These are phyloP conservation scores for Trichophyton rubrum DNA, from an alignment of 2,329 filamentous ascomycete species.

Conservation along the genomic window DNA sequence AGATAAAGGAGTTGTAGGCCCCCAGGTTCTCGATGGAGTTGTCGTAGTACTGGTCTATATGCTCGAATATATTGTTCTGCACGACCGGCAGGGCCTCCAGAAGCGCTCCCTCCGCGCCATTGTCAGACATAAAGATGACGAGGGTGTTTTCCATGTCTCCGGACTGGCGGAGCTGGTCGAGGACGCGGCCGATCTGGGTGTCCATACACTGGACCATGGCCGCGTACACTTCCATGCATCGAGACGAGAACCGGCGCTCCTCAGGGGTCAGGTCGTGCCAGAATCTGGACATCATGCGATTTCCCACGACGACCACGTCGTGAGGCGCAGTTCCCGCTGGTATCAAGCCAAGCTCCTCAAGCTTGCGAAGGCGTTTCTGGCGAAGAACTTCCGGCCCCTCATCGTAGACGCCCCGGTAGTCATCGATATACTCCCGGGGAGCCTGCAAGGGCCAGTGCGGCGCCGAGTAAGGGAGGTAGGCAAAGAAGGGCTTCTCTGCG, in stretches of 20 bases:
- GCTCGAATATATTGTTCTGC: conserved; percentile 41
- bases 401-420: conserved; percentile 49
- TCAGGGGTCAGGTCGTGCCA: conserved; percentile 27
- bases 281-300: conserved; percentile 35
- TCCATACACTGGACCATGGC: conserved; percentile 55
- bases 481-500: conserved; percentile 43
- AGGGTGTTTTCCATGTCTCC: conserved; percentile 53
- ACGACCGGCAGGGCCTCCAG: conserved; percentile 49
- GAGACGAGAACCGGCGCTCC: conserved; percentile 30
- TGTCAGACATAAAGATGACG: conserved; percentile 52
- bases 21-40: conserved; percentile 48
- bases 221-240: conserved; percentile 51
- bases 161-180: conserved; percentile 43
- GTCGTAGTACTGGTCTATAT: conserved; percentile 46
- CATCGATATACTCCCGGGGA: conserved; percentile 41
- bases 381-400: conserved; percentile 48
- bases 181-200: conserved; percentile 46
- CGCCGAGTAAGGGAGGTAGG: conserved; percentile 49
- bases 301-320: conserved; percentile 31
- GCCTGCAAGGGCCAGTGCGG: conserved; percentile 54
- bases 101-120: conserved; percentile 48
- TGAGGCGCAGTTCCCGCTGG: conserved; percentile 33
- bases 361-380: conserved; percentile 39
- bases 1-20: conserved; percentile 45
- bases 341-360: conserved; percentile 48